phyloP scores from a whole-genome alignment of 192 early-diverging fungal species.

The Allomyces javanicus region DNA sequence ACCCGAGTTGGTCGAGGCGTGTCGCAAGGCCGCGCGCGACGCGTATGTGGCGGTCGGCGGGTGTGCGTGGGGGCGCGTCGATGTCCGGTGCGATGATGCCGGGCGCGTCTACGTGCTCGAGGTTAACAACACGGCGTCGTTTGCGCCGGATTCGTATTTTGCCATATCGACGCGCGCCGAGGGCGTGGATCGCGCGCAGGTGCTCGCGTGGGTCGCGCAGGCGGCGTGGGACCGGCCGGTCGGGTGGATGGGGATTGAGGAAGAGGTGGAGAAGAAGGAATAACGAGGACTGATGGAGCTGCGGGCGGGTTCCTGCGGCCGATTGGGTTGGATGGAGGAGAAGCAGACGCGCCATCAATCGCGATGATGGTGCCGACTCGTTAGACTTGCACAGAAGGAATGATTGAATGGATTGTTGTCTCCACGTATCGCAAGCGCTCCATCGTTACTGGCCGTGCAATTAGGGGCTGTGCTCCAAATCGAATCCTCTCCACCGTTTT shows the following conservation, averaged over 20 bases:
- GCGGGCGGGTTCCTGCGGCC: too few species aligned
- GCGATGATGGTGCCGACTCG: too few species aligned
- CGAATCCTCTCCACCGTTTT: neutral
- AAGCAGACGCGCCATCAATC: too few species aligned
- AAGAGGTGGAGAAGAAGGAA: too few species aligned
- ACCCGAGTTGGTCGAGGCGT: neutral
- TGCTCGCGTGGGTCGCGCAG: neutral
- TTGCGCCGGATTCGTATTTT: neutral
- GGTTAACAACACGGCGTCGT: neutral
- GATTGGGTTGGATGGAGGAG: too few species aligned
- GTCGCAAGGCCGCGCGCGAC: neutral
- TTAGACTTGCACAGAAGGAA: too few species aligned
- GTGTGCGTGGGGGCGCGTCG: neutral
- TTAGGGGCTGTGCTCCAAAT: too few species aligned
- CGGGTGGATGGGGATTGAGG: too few species aligned
- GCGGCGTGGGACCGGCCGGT: neutral
- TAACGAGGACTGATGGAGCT: too few species aligned
- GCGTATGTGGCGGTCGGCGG: neutral
- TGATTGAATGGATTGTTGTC: too few species aligned
- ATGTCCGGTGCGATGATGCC: neutral
- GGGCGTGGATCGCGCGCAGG: neutral
- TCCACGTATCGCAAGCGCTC: too few species aligned
- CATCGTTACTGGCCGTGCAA: too few species aligned
- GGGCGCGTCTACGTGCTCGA: neutral
- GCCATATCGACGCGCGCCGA: neutral